Evolutionary conservation across 2,329 filamentous ascomycete genomes (phyloP).

Genomic region (Tolypocladium album): DNA sequence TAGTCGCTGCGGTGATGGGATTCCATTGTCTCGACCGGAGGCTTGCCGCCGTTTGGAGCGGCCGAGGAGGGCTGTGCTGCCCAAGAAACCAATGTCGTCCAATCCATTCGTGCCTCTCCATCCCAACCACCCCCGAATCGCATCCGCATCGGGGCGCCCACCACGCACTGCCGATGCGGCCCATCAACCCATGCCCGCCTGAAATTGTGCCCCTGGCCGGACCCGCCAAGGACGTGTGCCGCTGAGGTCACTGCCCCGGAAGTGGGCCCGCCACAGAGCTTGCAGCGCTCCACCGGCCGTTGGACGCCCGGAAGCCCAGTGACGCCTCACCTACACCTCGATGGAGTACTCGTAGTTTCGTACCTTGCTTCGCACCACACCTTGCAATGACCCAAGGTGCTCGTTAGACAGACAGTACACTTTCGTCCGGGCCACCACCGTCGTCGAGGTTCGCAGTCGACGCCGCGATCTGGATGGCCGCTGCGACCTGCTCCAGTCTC

Average conservation of each 20-base stretch:
- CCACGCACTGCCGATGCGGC: too few species aligned
- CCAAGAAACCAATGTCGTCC: background rate
- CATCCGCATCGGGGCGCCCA: background rate
- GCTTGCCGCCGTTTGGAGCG: background rate
- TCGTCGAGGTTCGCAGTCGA: background rate
- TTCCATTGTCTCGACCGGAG: background rate
- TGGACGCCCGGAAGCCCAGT: background rate
- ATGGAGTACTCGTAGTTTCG: too few species aligned
- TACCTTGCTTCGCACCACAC: too few species aligned
- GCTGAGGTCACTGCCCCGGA: background rate
- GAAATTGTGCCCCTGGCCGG: too few species aligned
- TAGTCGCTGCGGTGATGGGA: background rate
- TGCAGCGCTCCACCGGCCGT: background rate
- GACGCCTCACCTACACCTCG: too few species aligned
- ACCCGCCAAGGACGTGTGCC: background rate
- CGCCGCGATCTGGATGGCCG: background rate
- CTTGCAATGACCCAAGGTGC: background rate
- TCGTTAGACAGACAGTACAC: too few species aligned
- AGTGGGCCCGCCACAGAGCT: background rate
- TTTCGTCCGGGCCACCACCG: background rate
- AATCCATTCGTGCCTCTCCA: too few species aligned
- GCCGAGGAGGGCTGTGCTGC: background rate
- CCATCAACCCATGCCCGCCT: too few species aligned
- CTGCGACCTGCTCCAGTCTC: background rate
- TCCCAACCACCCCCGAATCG: too few species aligned